Evolutionary conservation across 768 basidiomycete species (phyloP).

Genomic region (Mycena venus): DNA sequence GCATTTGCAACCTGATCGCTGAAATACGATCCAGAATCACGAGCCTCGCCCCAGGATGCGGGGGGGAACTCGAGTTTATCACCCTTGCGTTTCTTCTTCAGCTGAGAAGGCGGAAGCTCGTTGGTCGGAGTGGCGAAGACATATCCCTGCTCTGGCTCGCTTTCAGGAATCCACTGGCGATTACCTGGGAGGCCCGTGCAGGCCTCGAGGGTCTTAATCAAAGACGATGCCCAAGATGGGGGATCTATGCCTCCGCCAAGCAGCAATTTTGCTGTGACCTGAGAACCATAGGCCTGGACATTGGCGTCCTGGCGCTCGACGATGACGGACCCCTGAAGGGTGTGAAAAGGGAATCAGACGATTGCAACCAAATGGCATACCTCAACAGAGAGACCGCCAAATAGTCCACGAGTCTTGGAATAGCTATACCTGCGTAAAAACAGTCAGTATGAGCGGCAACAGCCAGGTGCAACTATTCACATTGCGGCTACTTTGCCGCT

Average conservation of each 20-base stretch:
- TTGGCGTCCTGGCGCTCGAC: constrained; percentile 96
- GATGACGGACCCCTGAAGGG: constrained; percentile 79
- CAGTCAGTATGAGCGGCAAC: constrained; percentile 6
- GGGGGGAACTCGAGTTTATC: constrained; percentile 70
- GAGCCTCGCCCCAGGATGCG: constrained; percentile 67
- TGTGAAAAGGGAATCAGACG: background rate
- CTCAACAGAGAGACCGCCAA: constrained; percentile 91
- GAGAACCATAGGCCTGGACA: constrained; percentile 79
- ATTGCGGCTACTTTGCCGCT: constrained; percentile 93
- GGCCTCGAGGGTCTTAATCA: constrained; percentile 81
- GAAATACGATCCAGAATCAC: constrained; percentile 71
- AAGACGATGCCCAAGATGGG: constrained; percentile 82
- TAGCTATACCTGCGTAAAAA: constrained; percentile 81
- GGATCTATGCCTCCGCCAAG: constrained; percentile 82
- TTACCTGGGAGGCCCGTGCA: constrained; percentile 80
- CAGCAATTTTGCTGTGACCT: constrained; percentile 83
- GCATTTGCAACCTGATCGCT: constrained; percentile 36
- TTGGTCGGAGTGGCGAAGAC: constrained; percentile 65
- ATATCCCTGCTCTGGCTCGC: constrained; percentile 59
- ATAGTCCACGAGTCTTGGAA: constrained; percentile 92
- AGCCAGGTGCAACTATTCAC: constrained; percentile 52
- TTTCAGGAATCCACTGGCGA: constrained; percentile 76
- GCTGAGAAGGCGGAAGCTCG: constrained; percentile 50
- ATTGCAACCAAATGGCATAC: background rate
- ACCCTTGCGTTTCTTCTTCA: constrained; percentile 63